Percentiles rank a stretch among this genome's conserved stretches.
These are phyloP conservation scores for Nannizzia gypsea DNA, from an alignment of 2,329 filamentous ascomycete species.

Conservation along the genomic window DNA sequence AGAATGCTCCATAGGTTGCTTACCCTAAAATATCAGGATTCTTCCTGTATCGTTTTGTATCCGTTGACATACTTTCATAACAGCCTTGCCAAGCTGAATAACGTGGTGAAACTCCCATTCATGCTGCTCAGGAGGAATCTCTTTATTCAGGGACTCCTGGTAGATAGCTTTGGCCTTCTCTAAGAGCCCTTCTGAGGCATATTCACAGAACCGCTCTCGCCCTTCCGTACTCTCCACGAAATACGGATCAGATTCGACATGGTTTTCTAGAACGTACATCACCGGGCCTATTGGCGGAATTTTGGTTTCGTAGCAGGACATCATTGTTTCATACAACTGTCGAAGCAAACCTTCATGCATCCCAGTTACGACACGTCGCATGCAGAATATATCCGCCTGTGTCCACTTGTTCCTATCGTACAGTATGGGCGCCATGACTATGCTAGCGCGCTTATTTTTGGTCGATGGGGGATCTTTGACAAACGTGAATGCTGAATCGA, in stretches of 20 bases:
- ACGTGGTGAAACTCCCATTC: conserved; percentile 88
- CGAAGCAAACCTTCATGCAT: conserved; percentile 73
- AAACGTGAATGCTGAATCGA: conserved; percentile 73
- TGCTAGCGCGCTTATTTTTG: conserved; percentile 43
- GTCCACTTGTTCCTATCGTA: conserved; percentile 57
- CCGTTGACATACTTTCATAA: conserved; percentile 72
- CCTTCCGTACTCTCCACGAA: conserved; percentile 63
- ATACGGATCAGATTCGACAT: conserved; percentile 65
- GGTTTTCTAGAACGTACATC: conserved; percentile 68
- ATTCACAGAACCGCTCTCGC: conserved; percentile 56
- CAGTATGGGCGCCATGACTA: conserved; percentile 33
- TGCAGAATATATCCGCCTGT: conserved; percentile 54
- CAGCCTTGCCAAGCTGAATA: conserved; percentile 73
- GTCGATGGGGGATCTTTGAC: conserved; percentile 61
- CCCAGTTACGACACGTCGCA: conserved; percentile 61
- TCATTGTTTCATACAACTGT: conserved; percentile 77
- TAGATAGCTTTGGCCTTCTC: conserved; percentile 71
- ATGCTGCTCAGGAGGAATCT: conserved; percentile 67
- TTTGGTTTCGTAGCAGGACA: conserved; percentile 81
- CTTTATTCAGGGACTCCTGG: conserved; percentile 60
- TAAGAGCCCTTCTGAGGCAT: conserved; percentile 60
- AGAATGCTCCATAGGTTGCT: conserved; percentile 8
- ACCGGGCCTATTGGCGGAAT: conserved; percentile 67
- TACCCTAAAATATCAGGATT: conserved; percentile 76
- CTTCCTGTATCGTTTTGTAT: conserved; percentile 87